Evolutionary conservation across 129 eudicot genomes (phyloP).

Genomic region (Heracleum sosnowskyi): DNA sequence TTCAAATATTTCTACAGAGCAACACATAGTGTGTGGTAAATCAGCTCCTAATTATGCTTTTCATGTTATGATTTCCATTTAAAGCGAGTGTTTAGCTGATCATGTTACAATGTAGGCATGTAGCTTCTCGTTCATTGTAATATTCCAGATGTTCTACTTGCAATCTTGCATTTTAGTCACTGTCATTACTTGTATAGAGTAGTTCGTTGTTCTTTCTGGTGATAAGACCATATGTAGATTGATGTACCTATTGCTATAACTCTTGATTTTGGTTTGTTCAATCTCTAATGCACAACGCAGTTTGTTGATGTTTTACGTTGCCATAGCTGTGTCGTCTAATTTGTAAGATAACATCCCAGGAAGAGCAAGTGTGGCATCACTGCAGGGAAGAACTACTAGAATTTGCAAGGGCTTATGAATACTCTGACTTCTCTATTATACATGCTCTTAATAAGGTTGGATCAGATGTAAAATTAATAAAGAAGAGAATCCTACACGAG

Average conservation of each 20-base stretch:
- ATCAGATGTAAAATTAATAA: slow-evolving; percentile 9
- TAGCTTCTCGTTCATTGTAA: neutral
- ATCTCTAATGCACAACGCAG: neutral
- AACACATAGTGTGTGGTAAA: neutral
- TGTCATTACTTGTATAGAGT: too few species aligned
- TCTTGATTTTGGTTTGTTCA: too few species aligned
- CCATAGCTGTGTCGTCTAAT: neutral
- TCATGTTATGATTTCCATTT: neutral
- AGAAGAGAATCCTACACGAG: slow-evolving; percentile 23
- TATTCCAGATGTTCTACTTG: neutral
- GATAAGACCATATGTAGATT: too few species aligned
- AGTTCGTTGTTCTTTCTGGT: too few species aligned
- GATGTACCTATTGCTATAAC: too few species aligned
- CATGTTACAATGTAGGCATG: neutral
- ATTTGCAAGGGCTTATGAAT: slow-evolving; percentile 7
- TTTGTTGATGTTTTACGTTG: neutral
- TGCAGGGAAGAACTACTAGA: slow-evolving; percentile 39
- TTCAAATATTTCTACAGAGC: neutral
- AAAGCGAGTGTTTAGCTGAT: neutral
- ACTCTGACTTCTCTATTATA: neutral
- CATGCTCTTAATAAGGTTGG: slow-evolving; percentile 6
- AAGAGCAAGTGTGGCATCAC: slow-evolving; percentile 42
- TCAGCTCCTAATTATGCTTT: neutral
- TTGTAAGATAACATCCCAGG: slow-evolving; percentile 30
- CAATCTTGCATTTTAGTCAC: neutral